Percentiles rank a stretch among this genome's conserved stretches.
Evolutionary conservation across 257 asterid species (phyloP).

Genomic region (Scutellaria baicalensis): DNA sequence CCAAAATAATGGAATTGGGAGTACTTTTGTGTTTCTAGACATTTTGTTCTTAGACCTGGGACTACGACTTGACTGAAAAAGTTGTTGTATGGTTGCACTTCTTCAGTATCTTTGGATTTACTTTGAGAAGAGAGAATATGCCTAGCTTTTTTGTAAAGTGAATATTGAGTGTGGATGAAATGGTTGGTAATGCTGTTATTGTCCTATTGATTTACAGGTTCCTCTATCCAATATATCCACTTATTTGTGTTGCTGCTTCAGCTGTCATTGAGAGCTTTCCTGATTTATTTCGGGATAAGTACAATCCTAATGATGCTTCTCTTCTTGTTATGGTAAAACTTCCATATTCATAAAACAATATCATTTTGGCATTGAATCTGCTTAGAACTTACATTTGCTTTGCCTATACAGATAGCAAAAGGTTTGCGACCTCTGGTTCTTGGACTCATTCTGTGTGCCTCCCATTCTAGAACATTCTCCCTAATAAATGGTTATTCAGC

Average conservation of each 20-base stretch:
- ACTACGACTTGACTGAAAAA: not conserved
- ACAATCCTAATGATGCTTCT: constrained; percentile 47
- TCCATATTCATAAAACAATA: constrained; percentile 1
- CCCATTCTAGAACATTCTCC: constrained; percentile 91
- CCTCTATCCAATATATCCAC: constrained; percentile 97
- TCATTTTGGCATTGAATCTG: constrained; percentile 9
- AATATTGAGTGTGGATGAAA: constrained; percentile 4
- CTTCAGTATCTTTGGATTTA: constrained; percentile 5
- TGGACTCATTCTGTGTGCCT: constrained; percentile 83
- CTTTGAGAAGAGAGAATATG: not conserved
- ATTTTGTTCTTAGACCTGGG: not conserved
- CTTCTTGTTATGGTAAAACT: constrained; percentile 54
- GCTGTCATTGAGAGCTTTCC: constrained; percentile 97
- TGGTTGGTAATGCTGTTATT: constrained; percentile 13
- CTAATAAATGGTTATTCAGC: constrained; percentile 92
- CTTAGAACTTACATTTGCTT: constrained; percentile 24
- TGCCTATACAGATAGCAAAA: constrained; percentile 66
- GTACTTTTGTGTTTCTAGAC: not conserved
- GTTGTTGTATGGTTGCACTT: not conserved
- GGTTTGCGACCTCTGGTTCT: constrained; percentile 70
- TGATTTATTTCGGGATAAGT: constrained; percentile 72
- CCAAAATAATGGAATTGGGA: not conserved
- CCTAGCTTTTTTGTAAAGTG: constrained; percentile 8
- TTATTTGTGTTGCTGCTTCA: constrained; percentile 96
- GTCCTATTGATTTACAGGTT: constrained; percentile 51